phyloP scores from a whole-genome alignment of 768 basidiomycete genomes.

The Mycena polygramma region DNA sequence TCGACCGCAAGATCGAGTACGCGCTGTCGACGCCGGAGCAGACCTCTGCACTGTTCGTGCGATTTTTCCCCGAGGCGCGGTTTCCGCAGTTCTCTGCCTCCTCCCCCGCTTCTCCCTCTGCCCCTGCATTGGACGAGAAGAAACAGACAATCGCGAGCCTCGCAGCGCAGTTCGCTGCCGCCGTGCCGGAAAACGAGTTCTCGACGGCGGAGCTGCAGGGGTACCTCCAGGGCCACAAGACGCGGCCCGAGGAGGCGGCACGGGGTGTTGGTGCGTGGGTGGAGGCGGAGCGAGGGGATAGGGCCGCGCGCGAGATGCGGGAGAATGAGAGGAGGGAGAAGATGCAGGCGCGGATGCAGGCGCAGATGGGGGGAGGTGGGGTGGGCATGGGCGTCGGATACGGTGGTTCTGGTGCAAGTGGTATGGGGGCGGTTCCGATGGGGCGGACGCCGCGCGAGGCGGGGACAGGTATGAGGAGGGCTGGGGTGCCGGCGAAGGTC shows the following conservation, averaged over 20 bases:
- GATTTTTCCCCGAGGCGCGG: constrained; percentile 59
- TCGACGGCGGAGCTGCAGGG: constrained; percentile 74
- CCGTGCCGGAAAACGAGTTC: constrained; percentile 63
- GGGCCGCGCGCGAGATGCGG: constrained; percentile 47
- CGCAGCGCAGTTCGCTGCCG: constrained; percentile 54
- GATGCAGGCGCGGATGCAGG: constrained; percentile 10
- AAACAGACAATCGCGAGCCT: constrained; percentile 43
- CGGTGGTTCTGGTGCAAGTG: too few species aligned
- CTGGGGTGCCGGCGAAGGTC: too few species aligned
- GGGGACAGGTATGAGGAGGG: too few species aligned
- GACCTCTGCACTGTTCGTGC: constrained; percentile 60
- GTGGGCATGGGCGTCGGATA: too few species aligned
- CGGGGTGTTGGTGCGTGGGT: constrained; percentile 56
- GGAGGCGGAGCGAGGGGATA: constrained; percentile 49
- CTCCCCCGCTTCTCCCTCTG: not conserved
- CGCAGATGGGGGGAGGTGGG: constrained; percentile 1
- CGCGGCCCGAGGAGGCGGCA: constrained; percentile 52
- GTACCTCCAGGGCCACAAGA: constrained; percentile 62
- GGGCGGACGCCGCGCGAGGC: too few species aligned
- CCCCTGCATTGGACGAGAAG: not conserved
- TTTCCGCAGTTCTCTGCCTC: constrained; percentile 27
- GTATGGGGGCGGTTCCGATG: too few species aligned
- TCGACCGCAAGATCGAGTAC: constrained; percentile 68
- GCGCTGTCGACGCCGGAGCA: constrained; percentile 61
- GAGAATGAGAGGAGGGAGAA: constrained; percentile 44